Percentiles rank a stretch among this genome's conserved stretches.
These are phyloP conservation scores for Martiniozyma asiatica DNA, from an alignment of 1,139 yeast species.

Conservation along the genomic window DNA sequence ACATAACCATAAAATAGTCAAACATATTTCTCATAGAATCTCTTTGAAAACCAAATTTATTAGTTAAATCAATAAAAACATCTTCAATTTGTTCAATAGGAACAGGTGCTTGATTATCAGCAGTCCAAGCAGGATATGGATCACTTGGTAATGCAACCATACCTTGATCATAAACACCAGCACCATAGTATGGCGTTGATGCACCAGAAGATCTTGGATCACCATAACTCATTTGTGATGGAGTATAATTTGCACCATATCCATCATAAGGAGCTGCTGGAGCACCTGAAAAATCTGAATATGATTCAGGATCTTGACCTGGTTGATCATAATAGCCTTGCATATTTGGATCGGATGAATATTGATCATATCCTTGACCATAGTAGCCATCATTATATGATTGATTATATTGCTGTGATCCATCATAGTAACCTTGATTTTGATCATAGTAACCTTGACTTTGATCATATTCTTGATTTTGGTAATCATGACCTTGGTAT, in stretches of 20 bases:
- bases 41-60: conserved; percentile 63
- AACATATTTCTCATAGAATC: conserved; percentile 67
- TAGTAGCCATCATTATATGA: conserved; percentile 5
- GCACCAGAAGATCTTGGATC: conserved; percentile 89
- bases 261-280: conserved; percentile 62
- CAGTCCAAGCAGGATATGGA: conserved; percentile 56
- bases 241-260: conserved; percentile 50
- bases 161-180: conserved; percentile 38
- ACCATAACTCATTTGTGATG: conserved; percentile 75
- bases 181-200: conserved; percentile 88
- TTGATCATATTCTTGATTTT: conserved; percentile 6
- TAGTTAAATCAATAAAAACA: conserved; percentile 48
- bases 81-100: conserved; percentile 49
- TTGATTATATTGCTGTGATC: conserved; percentile 1
- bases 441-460: conserved; percentile 5
- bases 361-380: conserved; percentile 16
- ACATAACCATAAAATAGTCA: conserved; percentile 63
- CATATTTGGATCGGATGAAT: conserved; percentile 6
- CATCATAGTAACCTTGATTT: conserved; percentile 3
- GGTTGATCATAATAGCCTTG: conserved; percentile 38
- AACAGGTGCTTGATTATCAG: conserved; percentile 47
- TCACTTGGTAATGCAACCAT: conserved; percentile 33
- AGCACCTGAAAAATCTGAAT: conserved; percentile 67
- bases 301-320: conserved; percentile 59
- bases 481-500: conserved; percentile 6